Base-by-base conservation (phyloP, 176 grass and related monocot genomes). In the Aegilops tauschii region DNA sequence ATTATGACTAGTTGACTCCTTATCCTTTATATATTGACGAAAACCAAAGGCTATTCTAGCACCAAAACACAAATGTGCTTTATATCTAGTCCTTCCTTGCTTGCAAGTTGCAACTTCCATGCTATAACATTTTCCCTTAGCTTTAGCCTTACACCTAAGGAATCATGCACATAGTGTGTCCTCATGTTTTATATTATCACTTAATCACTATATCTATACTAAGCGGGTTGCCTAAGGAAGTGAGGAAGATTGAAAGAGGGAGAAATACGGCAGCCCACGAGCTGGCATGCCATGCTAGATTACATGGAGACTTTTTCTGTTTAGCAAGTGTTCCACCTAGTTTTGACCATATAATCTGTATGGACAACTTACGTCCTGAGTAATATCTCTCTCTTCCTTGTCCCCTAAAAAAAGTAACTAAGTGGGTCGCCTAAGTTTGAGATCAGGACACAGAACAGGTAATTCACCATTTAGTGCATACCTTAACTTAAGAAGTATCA, bases 391-490 rank as follows among this genome's bases (percentile, higher is more conserved):
- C 56, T 59, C 56, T 54, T 54, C 7, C 56, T 59, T 8, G 9
- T 59, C 18, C 20, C 56, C 56, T 59, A 59, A 59, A 58, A 54
- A 20, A 59, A 25, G 23, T 27, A 45, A 58, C n/a, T 77, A 68
- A 76, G 27, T 29, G 74, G 16, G 78, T 66, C 75, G 56, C 16
- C 16, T 65, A 80, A 66, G 54, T 75, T 85, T 12, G 68, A 83
- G 82, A 65, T 65, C 31, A 35, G 73, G 58, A 80, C 62, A 80
- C 23, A 56, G 42, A 45, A 71, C 76, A 81, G 32, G 27, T 45
- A 85, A 42, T 67, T 11, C 71, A 58, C 32, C 62, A 62, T 65
- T 65, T 74, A 54, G 9, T 85, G 44, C n/a, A 66, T 76, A 17
- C 2, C 44, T 58, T 64, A 35, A 52, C 44, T 82, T 52, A 1